Evolutionary conservation across 176 grass and related monocot genomes (phyloP), one percentile per base, ranked within the genome.

Genomic region (Ananas comosus): DNA sequence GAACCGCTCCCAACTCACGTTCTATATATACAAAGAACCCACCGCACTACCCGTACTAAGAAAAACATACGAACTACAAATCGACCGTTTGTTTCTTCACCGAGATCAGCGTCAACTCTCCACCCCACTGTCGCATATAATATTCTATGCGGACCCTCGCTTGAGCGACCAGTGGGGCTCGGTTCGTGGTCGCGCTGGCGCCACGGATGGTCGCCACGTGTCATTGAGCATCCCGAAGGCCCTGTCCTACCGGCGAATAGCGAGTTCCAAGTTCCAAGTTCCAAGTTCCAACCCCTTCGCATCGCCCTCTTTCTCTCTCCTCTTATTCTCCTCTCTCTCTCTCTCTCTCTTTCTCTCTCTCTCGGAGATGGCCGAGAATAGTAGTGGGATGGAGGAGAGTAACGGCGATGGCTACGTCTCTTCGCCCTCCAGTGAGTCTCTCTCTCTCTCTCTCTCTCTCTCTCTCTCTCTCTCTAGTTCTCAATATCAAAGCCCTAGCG

Each of bases 381-480:
- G 72, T 68, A 70, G 22, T 23, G 51, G 76, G 51, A 23, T 16
- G 72, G 68, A 67, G 58, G 77, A 75, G 14, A 69, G 33, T 73
- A 67, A 58, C 63, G 25, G 18, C 49, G 64, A 17, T 11, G 69
- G 71, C 18, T 29, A 50, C 42, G 47, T 12, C 56, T 78, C 82
- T 50, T 88, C 82, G 18, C 71, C 76, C 19, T 73, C 79, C 10
- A 80, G 89, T 88, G 54, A 22, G 66, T 64, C 21, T 65, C 61
- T 23, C 25, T 19, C 65, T 56, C 23, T 3, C 14, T 42, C 48
- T 29, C 3, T 72, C 12, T 64, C 21, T 65, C 61, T 23, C 25
- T 19, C 65, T 56, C 23, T 3, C 14, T 42, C 48, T 29, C 3
- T 72, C 12, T 16, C 21, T 19, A 69, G 67, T 52, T 53, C 24